Evolutionary conservation across 1,139 yeast species (phyloP).

Genomic region (Hyphopichia pseudoburtonii): DNA sequence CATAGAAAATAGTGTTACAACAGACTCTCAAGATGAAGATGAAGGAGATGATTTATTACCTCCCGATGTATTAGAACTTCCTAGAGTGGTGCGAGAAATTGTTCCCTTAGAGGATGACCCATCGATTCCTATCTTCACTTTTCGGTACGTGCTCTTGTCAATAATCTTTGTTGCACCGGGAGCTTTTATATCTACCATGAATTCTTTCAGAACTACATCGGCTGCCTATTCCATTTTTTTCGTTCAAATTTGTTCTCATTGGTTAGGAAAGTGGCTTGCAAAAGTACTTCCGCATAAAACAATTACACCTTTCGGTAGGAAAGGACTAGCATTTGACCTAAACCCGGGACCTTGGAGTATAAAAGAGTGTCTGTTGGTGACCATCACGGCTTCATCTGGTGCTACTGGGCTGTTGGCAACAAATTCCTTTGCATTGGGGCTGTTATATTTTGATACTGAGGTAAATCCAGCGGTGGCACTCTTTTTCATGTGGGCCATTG

Average conservation of each 20-base stretch:
- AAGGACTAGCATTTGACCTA: constrained; percentile 16
- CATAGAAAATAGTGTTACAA: not conserved
- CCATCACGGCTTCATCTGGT: constrained; percentile 33
- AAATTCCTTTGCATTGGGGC: constrained; percentile 28
- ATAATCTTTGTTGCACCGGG: constrained; percentile 34
- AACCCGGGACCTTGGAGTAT: constrained; percentile 39
- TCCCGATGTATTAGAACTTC: constrained; percentile 17
- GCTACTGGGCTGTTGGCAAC: constrained; percentile 38
- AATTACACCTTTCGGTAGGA: constrained; percentile 14
- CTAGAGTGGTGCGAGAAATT: constrained; percentile 19
- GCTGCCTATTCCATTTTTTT: constrained; percentile 36
- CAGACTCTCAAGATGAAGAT: not conserved
- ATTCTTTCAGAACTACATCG: constrained; percentile 34
- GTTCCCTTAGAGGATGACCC: constrained; percentile 26
- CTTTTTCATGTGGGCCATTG: constrained; percentile 35
- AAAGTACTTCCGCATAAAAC: constrained; percentile 22
- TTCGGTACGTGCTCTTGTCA: constrained; percentile 29
- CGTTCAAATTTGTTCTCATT: constrained; percentile 33
- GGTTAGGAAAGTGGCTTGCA: constrained; percentile 32
- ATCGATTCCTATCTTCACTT: constrained; percentile 25
- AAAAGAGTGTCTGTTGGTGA: constrained; percentile 31
- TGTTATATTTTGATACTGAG: constrained; percentile 23
- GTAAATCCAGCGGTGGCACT: constrained; percentile 24
- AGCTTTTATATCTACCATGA: constrained; percentile 37
- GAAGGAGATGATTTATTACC: constrained; percentile 10